Percentiles rank a stretch among this genome's conserved stretches.
phyloP scores from a whole-genome alignment of 2,329 filamentous ascomycete genomes.

The Chaetomium sp. region DNA sequence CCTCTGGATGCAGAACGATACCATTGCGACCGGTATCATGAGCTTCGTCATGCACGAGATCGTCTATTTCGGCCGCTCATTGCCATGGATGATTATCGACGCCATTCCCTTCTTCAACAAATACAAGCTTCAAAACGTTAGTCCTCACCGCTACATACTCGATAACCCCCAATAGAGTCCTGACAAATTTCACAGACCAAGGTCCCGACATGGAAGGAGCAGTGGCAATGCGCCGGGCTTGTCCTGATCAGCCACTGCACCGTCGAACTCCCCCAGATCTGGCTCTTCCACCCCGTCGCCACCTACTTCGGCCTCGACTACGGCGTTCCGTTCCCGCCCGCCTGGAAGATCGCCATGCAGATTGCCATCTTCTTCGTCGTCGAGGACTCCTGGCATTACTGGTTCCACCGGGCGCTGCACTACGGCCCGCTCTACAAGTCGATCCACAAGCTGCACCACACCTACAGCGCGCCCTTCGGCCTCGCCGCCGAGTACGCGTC shows the following conservation, averaged over 20 bases:
- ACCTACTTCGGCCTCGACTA: constrained; percentile 86
- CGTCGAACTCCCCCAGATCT: constrained; percentile 96
- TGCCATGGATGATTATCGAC: constrained; percentile 93
- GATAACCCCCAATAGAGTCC: not conserved
- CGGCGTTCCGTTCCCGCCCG: constrained; percentile 78
- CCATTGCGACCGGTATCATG: constrained; percentile 93
- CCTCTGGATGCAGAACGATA: constrained; percentile 95
- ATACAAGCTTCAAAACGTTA: constrained; percentile 88
- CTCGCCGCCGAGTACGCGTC: constrained; percentile 96
- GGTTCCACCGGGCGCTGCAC: constrained; percentile 87
- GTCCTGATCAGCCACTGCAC: constrained; percentile 95
- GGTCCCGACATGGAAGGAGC: constrained; percentile 85
- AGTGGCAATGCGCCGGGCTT: constrained; percentile 88
- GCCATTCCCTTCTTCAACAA: constrained; percentile 78
- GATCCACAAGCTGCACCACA: constrained; percentile 98
- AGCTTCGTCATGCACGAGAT: constrained; percentile 92
- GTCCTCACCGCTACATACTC: constrained; percentile 25
- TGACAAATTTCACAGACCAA: constrained; percentile 49
- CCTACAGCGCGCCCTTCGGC: constrained; percentile 95
- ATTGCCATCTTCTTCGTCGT: constrained; percentile 91
- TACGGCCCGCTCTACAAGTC: constrained; percentile 92
- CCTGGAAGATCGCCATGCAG: constrained; percentile 83
- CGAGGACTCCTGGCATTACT: constrained; percentile 98
- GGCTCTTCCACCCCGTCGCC: constrained; percentile 96
- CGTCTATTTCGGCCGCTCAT: constrained; percentile 85